Evolutionary conservation across 768 basidiomycete genomes (phyloP), one percentile per base, ranked within the genome.

Genomic region (Fomitopsis serialis): DNA sequence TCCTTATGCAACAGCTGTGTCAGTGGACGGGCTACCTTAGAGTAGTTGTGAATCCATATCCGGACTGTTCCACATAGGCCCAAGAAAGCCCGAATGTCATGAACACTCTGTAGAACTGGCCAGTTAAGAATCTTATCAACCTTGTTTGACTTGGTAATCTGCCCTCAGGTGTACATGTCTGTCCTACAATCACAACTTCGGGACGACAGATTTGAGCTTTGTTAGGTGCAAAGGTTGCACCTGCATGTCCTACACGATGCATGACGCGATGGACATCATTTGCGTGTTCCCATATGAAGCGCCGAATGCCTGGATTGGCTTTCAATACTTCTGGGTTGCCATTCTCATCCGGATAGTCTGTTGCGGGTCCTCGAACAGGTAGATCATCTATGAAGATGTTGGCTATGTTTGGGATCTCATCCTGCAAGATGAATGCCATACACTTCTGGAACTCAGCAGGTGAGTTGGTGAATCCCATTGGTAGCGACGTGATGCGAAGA

Each of bases 201-300:
- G n/a, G 37, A 21, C 11, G 10, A 12, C 48, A 19, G 15, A 49
- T 2, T n/a, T 35, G 48, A 10, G 24, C 19, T 27, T 37, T 49
- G 7, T 49, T 35, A n/a, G 48, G 48, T 7, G 19, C 8, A 34
- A 37, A 53, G 17, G 21, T 57, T 45, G 45, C 52, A 15, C 37
- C 46, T 24, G 40, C 46, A 44, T 50, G 34, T 35, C 21, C 29
- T 1, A 49, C 47, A 17, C 35, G 42, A 22, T 57, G 52, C 46
- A 57, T 57, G 29, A 57, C 45, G 21, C 47, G 34, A 21, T 57
- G 52, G 3, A 48, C 56, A 45, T 57, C 46, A 2, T 34, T 36
- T 15, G 56, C 52, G 45, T 57, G 52, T 42, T 57, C 47, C 52
- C 56, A 57, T 10, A 57, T 53, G 44, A 57, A 57, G 34, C 47